Base-by-base conservation (phyloP, 768 basidiomycete genomes). In the Auriscalpium microsporum region DNA sequence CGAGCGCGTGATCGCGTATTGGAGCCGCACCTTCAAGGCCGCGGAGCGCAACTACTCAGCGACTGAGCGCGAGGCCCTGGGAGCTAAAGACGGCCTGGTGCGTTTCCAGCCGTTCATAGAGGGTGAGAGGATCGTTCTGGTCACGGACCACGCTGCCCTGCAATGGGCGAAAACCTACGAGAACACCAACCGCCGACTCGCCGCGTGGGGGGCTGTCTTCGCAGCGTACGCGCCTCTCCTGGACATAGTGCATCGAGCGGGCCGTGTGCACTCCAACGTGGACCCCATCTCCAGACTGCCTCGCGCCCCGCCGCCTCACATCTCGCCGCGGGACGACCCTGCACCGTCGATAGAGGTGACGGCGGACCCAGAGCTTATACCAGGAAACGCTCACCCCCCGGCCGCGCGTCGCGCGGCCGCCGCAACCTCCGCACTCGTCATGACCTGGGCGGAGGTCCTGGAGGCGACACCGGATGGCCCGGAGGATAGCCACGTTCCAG, bases 231-330 rank as follows among this genome's bases (percentile, higher is more conserved):
- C 40, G 3, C 73, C 71, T 0, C 50, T 55, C 1, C 28, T 75
- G 14, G 48, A 62, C 14, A 74, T 75, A 17, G 60, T 74, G 10
- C 74, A 75, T 48, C 65, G 70, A 7, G 67, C 73, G 0, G 73
- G 73, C 3, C 45, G 68, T 6, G 68, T 72, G 0, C 73, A 75
- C 45, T 74, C 71, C 0, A 73, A 73, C 52, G 71, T 74, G 5
- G 73, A 75, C 53, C 72, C 73, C 3, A 58, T 74, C 8, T 74
- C 71, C 1, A 52, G 71, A 23, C 56, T 74, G 1, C 55, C 63
- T 35, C 48, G 68, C 40, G 50, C 56, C 0, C 45, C 66, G 1
- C 69, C 67, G 9, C 16, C 21, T 10, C 51, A 65, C n/a, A 19
- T 54, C 40, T 42, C 40, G n/a, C 40, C 40, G n/a, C n/a, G 4